Conservation (phyloP, 306 rosid genomes). For the Gastrolobium bilobum region DNA sequence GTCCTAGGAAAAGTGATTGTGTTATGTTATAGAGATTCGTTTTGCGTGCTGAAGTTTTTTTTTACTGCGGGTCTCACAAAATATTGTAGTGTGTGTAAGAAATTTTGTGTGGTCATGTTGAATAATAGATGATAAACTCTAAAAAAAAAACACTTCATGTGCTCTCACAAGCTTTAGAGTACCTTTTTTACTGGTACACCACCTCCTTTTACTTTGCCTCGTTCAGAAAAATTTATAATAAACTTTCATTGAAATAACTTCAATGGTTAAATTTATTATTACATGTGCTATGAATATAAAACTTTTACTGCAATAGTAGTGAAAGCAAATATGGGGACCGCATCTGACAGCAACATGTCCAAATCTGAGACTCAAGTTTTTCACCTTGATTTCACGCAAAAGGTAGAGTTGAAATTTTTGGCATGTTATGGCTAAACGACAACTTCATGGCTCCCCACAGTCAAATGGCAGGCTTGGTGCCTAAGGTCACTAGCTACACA, state of each 20-base stretch:
- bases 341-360: conserved; percentile 38
- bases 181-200: too few relatives aligned
- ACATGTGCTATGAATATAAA: background rate
- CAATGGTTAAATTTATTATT: background rate
- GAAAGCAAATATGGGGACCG: conserved; percentile 33
- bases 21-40: too few relatives aligned
- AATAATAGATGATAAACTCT: too few relatives aligned
- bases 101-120: too few relatives aligned
- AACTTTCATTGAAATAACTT: background rate
- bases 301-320: background rate
- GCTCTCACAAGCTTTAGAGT: too few relatives aligned
- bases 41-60: too few relatives aligned
- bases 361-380: background rate
- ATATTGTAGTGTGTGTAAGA: too few relatives aligned
- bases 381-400: conserved; percentile 57
- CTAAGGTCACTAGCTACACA: background rate
- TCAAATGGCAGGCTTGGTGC: conserved; percentile 21
- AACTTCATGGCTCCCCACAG: conserved; percentile 38
- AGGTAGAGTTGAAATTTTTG: conserved; percentile 25
- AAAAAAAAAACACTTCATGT: too few relatives aligned
- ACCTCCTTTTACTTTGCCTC: too few relatives aligned
- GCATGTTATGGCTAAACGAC: conserved; percentile 35
- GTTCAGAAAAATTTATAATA: background rate
- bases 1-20: too few relatives aligned
- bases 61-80: too few relatives aligned